Base-by-base conservation (phyloP, 495 filamentous ascomycete species). In the Bombardia bombarda region DNA sequence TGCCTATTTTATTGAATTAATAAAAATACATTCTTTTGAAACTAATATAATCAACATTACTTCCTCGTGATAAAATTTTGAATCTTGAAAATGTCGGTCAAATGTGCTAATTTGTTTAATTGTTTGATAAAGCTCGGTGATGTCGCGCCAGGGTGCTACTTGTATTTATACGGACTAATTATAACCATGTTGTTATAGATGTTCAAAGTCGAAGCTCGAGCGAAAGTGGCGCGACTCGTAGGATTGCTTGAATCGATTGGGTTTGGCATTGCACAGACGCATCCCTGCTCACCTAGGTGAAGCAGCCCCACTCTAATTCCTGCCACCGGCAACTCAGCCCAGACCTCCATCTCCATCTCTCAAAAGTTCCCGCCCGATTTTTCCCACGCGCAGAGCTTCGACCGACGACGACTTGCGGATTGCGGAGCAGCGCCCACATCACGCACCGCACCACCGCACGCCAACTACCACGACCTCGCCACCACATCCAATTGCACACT, bases 261-360 rank as follows among this genome's bases (percentile, higher is more conserved):
- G 25, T 6, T 6, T 6, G 12, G 25, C 7, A 28, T 28, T 7
- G 25, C 25, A 6, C 6, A 28, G 6, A 12, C 25, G 6, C 25
- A 28, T 12, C 12, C 25, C 25, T 28, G 7, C 28, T 42, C 47
- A 46, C 47, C 43, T 24, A 18, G 47, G 32, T 42, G 47, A 33
- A 33, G 8, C 4, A 42, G 41, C 18, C 41, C 41, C 41, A 35
- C 41, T 23, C 22, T 37, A 43, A 19, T 43, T 43, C 24, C 28
- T 43, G 32, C 31, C 41, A 10, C 22, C 24, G n/a, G 31, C 41
- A 16, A 16, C 20, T 19, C 25, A 36, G 19, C 30, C 26, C 13
- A 23, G 17, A 7, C 13, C 7, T 17, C n/a, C 32, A 17, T 16
- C 32, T 2, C 14, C n/a, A 34, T 2, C n/a, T 30, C 26, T 16